Evolutionary conservation across 805 yeast species (phyloP).

Genomic region (Candida chilensis): DNA sequence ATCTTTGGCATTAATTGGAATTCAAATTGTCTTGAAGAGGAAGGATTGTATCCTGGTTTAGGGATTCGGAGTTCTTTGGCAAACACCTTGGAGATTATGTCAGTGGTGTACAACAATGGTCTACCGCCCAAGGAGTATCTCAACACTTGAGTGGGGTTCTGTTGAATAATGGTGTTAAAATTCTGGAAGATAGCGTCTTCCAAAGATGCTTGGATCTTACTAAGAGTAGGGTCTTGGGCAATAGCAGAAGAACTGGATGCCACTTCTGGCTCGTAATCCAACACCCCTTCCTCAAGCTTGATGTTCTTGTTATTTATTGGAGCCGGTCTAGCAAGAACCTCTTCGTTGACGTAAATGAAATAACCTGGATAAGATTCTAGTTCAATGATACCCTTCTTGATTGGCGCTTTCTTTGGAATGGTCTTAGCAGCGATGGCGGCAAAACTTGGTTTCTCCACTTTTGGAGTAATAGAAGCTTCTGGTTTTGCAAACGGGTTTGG

Average conservation of each 20-base stretch:
- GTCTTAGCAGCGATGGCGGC: constrained; percentile 11
- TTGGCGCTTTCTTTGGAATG: constrained; percentile 1
- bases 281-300: constrained; percentile 40
- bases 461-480: constrained; percentile 6
- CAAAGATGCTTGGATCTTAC: constrained; percentile 40
- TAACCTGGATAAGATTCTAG: constrained; percentile 55
- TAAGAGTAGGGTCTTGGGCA: neutral
- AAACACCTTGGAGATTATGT: constrained; percentile 38
- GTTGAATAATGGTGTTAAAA: constrained; percentile 66
- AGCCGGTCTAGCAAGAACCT: too few species aligned
- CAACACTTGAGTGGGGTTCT: constrained; percentile 80
- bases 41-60: constrained; percentile 50
- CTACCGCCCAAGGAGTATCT: constrained; percentile 75
- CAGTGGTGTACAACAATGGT: constrained; percentile 70
- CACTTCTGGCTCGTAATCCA: constrained; percentile 29
- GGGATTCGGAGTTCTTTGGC: constrained; percentile 34
- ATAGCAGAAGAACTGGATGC: constrained; percentile 14
- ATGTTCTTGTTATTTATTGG: too few species aligned
- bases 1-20: constrained; percentile 92
- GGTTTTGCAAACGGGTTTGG: constrained; percentile 13
- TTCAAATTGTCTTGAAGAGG: constrained; percentile 60
- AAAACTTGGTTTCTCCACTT: constrained; percentile 9
- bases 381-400: constrained; percentile 5
- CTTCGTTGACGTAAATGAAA: constrained; percentile 66
- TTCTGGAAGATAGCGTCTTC: constrained; percentile 75